Evolutionary conservation across 345 rosid species (phyloP).

Genomic region (Sonneratia caseolaris): DNA sequence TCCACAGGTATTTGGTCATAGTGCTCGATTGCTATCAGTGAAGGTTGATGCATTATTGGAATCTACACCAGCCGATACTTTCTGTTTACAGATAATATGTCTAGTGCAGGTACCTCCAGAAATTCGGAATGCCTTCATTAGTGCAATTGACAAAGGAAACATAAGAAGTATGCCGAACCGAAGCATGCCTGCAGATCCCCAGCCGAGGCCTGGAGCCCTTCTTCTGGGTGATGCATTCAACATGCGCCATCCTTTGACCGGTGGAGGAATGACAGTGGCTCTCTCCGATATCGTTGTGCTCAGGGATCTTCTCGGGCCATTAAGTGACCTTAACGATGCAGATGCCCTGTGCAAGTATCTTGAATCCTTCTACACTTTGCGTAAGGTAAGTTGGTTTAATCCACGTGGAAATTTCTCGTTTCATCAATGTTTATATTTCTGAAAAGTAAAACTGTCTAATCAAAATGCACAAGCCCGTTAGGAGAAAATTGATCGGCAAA

Average conservation of each 20-base stretch:
- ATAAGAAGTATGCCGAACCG: slow-evolving; percentile 19
- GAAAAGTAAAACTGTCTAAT: background rate
- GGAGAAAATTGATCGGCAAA: background rate
- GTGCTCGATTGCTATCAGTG: background rate
- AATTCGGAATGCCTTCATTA: slow-evolving; percentile 16
- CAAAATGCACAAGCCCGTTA: background rate
- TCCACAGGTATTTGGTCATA: slow-evolving; percentile 11
- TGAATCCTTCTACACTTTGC: slow-evolving; percentile 16
- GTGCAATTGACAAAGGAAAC: slow-evolving; percentile 13
- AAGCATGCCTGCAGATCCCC: slow-evolving; percentile 21
- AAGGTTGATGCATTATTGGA: background rate
- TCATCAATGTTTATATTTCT: background rate
- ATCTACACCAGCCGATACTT: background rate
- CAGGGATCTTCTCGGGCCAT: slow-evolving; percentile 18
- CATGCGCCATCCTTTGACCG: slow-evolving; percentile 22
- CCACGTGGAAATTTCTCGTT: background rate
- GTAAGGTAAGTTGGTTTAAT: slow-evolving; percentile 10
- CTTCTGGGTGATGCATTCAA: slow-evolving; percentile 17
- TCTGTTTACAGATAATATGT: background rate
- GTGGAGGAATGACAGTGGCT: slow-evolving; percentile 23
- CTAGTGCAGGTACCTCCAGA: slow-evolving; percentile 11
- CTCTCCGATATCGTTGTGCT: slow-evolving; percentile 16
- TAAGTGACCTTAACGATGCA: slow-evolving; percentile 13
- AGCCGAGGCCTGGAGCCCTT: slow-evolving; percentile 15
- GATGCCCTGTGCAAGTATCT: slow-evolving; percentile 14